Base-by-base conservation (phyloP, 208 protist species). In the Acanthamoeba sp. region DNA sequence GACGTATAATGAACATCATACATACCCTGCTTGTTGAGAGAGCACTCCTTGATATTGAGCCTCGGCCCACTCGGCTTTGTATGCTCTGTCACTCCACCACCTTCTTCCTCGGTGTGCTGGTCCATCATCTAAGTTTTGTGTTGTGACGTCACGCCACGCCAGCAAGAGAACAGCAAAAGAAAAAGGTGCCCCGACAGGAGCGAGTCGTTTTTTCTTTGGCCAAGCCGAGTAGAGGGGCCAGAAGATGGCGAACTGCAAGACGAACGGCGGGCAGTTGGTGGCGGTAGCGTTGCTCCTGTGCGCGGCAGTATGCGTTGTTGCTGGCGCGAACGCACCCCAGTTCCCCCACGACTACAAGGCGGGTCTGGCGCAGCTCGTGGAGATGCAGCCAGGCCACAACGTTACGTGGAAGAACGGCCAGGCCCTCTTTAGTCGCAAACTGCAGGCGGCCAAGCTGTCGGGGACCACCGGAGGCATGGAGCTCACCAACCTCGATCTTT, bases 1-100 rank as follows among this genome's bases (percentile, higher is more conserved):
- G 22, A 10, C 38, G n/a, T 2, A 38, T 71, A 6, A 38, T n/a
- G n/a, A n/a, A n/a, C n/a, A n/a, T n/a, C n/a, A n/a, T n/a, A n/a
- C 64, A 18, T 78, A 85, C 76, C 76, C 42, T 85, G 9, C 42
- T 59, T 85, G 76, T 85, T 85, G 45, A 85, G 76, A 18, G 76
- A 85, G 45, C 76, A 85, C 38, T 50, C 24, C 76, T 85, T 85
- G 1, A 85, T 78, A 20, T 78, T 45, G 69, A 48, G 36, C 1
- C 69, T 0, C 27, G 69, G 69, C 69, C 10, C 69, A 1, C 12
- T 22, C 7, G 18, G 14, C 7, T 45, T 18, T 0, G 1, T 76
- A 4, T 36, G 24, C 6, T 71, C 6, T 71, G 62, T 4, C 50
- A 59, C 69, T 45, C 27, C 69, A 45, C n/a, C 32, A 12, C 1